Percentiles rank a stretch among this genome's conserved stretches.
phyloP scores from a whole-genome alignment of 2,329 filamentous ascomycete genomes.

The Penicillium sp. region DNA sequence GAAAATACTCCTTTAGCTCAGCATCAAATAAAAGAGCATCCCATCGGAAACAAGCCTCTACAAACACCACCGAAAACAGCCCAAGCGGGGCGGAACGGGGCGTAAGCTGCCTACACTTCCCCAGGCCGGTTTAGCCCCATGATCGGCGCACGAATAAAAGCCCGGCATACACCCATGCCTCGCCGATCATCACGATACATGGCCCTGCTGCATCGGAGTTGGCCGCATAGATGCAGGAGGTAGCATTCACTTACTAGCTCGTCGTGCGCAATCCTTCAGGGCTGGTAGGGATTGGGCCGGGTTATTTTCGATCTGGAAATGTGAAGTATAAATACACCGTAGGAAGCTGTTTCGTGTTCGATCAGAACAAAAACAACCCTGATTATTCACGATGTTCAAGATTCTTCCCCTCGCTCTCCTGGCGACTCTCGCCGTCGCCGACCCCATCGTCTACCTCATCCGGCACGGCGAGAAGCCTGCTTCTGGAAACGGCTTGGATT shows the following conservation, averaged over 20 bases:
- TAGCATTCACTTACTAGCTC: background rate
- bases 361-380: background rate
- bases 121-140: background rate
- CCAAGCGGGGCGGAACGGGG: background rate
- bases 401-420: slow-evolving; percentile 5
- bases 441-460: slow-evolving; percentile 60
- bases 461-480: slow-evolving; percentile 63
- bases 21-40: too few relatives aligned
- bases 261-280: background rate
- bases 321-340: background rate
- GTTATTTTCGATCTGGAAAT: too few relatives aligned
- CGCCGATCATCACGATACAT: background rate
- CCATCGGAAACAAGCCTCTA: background rate
- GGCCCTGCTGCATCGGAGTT: background rate
- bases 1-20: too few relatives aligned
- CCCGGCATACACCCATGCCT: slow-evolving; percentile 4
- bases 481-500: slow-evolving; percentile 50
- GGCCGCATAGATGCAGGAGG: background rate
- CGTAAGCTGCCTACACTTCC: background rate
- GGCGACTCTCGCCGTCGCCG: slow-evolving; percentile 17
- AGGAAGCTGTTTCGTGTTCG: background rate
- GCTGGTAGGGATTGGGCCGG: too few relatives aligned
- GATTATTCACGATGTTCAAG: background rate
- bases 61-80: background rate
- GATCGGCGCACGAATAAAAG: slow-evolving; percentile 17